phyloP scores from a whole-genome alignment of 441 rosid species.

The Metrosideros polymorpha region DNA sequence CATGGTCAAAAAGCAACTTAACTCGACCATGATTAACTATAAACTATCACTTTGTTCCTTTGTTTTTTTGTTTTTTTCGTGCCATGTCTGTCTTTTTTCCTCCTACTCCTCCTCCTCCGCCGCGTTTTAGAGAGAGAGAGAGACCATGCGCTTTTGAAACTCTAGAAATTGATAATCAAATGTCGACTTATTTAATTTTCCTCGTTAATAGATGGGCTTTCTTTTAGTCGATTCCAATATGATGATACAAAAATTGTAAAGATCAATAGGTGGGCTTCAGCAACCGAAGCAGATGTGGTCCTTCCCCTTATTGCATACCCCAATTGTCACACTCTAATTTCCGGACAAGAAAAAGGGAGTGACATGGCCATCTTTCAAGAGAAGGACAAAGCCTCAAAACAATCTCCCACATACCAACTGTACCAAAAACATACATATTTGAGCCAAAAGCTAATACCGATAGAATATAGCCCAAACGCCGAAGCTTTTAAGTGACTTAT shows the following conservation, averaged over 20 bases:
- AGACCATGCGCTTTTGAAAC: too few species aligned
- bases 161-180: too few species aligned
- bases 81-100: too few species aligned
- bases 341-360: too few species aligned
- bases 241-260: background rate
- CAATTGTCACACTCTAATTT: too few species aligned
- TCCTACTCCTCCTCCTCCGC: background rate
- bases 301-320: too few species aligned
- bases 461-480: background rate
- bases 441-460: too few species aligned
- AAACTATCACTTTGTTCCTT: accelerated
- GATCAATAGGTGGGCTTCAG: background rate
- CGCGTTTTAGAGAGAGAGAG: accelerated
- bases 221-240: accelerated
- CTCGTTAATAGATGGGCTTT: background rate
- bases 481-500: background rate
- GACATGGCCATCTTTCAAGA: too few species aligned
- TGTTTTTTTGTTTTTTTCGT: accelerated
- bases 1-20: accelerated
- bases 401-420: too few species aligned
- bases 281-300: accelerated
- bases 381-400: too few species aligned
- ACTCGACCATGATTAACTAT: background rate
- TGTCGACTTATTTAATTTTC: too few species aligned
- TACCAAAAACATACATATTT: too few species aligned